Evolutionary conservation across 306 rosid genomes (phyloP), one percentile per base, ranked within the genome.

Genomic region (Begonia peltatifolia): DNA sequence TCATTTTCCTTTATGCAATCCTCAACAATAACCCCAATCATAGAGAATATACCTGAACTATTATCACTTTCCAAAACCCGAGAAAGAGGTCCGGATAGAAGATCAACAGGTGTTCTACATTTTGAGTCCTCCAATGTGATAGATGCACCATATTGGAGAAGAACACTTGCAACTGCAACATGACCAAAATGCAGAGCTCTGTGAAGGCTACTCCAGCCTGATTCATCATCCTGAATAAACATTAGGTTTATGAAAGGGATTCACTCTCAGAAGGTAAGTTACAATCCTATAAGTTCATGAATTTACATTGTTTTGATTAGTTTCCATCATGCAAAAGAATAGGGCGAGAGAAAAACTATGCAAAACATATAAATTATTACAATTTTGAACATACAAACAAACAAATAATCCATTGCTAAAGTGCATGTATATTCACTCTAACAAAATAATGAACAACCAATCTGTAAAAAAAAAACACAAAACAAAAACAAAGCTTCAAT

Each of bases 161-260:
- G 97, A 70, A 76, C 48, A 47, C 94, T 68, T 54, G 94, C 97
- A 50, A 75, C 87, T 10, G 94, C 87, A 56, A 90, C 84, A 71
- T 90, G 97, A 59, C 95, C 97, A 64, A 90, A 90, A 83, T 85
- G 94, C 47, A 90, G 68, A 43, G 95, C 95, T 61, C 97, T 84
- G 64, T 90, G 97, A 73, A 90, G 97, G 76, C 95, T 85, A 68
- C 94, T 76, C 95, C 95, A 90, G 69, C 94, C 94, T 18, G 94
- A 90, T 73, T 90, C 95, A 47, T 94, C 97, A 61, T 90, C 97
- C 97, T 89, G 68, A 68, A 76, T 63, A 30, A 41, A 53, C 43
- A 57, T 56, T 17, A n/a, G 50, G 61, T 46, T 43, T 30, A 5
- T 30, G 38, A 30, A 30, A 30, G 38, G 38, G 38, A 30, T 30